A percentile compares a stretch with the other conserved stretches of the same genome.
Conservation (phyloP, 1,139 yeast species). For the Debaryomyces psychrophilus region DNA sequence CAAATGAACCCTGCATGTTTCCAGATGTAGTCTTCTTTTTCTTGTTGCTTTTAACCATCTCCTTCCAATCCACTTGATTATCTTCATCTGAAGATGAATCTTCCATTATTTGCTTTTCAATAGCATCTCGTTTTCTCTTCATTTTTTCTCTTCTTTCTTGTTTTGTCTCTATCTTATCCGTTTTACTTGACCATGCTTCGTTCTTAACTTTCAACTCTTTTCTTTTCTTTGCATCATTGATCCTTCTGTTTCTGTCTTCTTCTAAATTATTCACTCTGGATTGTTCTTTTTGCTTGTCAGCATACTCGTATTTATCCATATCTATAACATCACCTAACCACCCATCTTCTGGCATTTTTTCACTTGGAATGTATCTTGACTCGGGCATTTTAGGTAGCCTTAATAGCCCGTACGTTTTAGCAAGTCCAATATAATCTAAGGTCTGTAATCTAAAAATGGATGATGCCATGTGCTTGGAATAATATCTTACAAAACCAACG, state of each 20-base stretch:
- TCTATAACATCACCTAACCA: constrained; percentile 67
- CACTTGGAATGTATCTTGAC: constrained; percentile 53
- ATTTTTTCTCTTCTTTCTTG: constrained; percentile 65
- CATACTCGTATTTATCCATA: constrained; percentile 68
- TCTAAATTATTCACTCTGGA: constrained; percentile 61
- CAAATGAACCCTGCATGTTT: constrained; percentile 66
- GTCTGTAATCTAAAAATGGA: constrained; percentile 80
- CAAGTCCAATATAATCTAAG: constrained; percentile 73
- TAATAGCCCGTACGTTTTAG: constrained; percentile 75
- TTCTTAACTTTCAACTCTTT: constrained; percentile 56
- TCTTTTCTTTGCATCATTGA: constrained; percentile 51
- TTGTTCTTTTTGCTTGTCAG: constrained; percentile 65
- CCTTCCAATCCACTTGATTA: constrained; percentile 83
- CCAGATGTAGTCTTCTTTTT: constrained; percentile 44
- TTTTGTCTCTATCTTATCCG: constrained; percentile 63
- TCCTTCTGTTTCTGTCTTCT: constrained; percentile 46
- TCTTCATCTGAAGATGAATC: constrained; percentile 57
- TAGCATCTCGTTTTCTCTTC: constrained; percentile 64
- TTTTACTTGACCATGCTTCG: constrained; percentile 79
- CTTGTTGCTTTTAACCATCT: constrained; percentile 66
- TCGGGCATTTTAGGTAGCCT: constrained; percentile 97
- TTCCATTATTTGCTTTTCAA: constrained; percentile 57
- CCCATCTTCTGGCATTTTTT: constrained; percentile 61
- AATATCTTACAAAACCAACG: constrained; percentile 82
- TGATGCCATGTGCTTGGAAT: constrained; percentile 86